Evolutionary conservation across 257 asterid genomes (phyloP), one percentile per base, ranked within the genome.

Genomic region (Solanum ahanhuiri): DNA sequence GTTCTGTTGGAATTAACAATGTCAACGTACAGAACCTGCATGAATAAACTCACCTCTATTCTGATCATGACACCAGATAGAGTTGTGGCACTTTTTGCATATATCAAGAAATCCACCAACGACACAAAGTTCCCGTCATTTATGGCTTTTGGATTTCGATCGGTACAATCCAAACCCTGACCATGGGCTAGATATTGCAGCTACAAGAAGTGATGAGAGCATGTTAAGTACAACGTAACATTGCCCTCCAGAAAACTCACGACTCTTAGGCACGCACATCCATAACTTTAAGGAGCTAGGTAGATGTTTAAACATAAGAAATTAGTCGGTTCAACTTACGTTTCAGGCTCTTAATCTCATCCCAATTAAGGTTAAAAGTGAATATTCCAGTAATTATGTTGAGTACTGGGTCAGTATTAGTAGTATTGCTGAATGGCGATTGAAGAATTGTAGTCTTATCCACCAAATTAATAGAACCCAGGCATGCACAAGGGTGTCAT

Each of bases 291-390:
- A 34, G 37, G 37, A 34, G 37, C 37, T 34, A 34, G 39, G 39
- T 35, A 35, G 39, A 35, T 35, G 39, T 35, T 35, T 35, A 35
- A 35, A 35, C 39, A 35, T 35, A 35, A 35, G 39, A 35, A 35
- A 35, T 1, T 35, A 35, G 51, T 72, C 34, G 72, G 72, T 85
- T 64, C 64, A 75, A 93, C 98, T 88, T 91, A 95, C 98, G 93
- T 33, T 9, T 63, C 90, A 94, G 89, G 25, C 4, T 86, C 88
- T 91, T 91, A 84, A 93, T 94, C 88, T 94, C 92, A 54, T 85
- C 87, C 98, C 98, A 95, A 7, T 94, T 94, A 88, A 95, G 93
- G 82, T 90, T 90, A 87, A 93, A 95, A 87, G 95, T 67, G 17
- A 85, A 91, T 60, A 95, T 92, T 64, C 95, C 98, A 81, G 82